phyloP scores from a whole-genome alignment of 1,284 basidiomycete species.

The Papiliotrema laurentii region DNA sequence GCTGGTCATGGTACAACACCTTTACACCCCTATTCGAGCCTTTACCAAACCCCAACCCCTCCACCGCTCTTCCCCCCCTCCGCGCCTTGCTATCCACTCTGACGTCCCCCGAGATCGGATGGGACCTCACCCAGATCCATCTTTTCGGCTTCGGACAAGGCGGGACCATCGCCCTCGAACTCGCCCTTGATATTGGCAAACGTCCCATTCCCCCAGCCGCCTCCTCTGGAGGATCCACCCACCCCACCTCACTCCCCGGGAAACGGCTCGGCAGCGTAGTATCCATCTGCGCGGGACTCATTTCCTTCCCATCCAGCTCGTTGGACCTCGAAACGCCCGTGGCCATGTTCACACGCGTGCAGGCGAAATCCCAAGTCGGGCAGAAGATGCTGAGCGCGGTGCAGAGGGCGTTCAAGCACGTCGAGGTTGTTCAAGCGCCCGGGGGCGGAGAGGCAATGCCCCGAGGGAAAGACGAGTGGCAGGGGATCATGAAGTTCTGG shows the following conservation, averaged over 20 bases:
- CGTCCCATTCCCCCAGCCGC: not conserved
- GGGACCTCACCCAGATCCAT: constrained; percentile 67
- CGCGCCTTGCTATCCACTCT: constrained; percentile 58
- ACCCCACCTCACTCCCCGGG: too few species aligned
- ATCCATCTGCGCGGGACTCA: constrained; percentile 64
- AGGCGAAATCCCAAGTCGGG: constrained; percentile 47
- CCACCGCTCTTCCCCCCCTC: constrained; percentile 54
- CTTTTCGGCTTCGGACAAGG: constrained; percentile 88
- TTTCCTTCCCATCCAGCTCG: constrained; percentile 67
- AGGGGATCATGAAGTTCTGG: constrained; percentile 81
- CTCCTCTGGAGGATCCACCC: not conserved
- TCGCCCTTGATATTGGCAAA: constrained; percentile 49
- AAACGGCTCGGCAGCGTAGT: constrained; percentile 58
- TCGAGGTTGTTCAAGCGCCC: constrained; percentile 50
- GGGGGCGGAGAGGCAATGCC: constrained; percentile 63
- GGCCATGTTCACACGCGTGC: constrained; percentile 58
- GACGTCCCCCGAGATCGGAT: constrained; percentile 50
- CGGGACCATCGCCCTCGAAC: constrained; percentile 71
- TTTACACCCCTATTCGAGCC: constrained; percentile 74
- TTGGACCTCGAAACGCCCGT: constrained; percentile 56
- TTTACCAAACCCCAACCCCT: constrained; percentile 65
- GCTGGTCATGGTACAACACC: constrained; percentile 83
- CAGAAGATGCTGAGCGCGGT: constrained; percentile 50
- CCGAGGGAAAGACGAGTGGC: constrained; percentile 68
- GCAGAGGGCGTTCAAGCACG: constrained; percentile 57